Evolutionary conservation across 2,329 filamentous ascomycete genomes (phyloP), one percentile per base, ranked within the genome.

Genomic region (Epichloe coenophiala): DNA sequence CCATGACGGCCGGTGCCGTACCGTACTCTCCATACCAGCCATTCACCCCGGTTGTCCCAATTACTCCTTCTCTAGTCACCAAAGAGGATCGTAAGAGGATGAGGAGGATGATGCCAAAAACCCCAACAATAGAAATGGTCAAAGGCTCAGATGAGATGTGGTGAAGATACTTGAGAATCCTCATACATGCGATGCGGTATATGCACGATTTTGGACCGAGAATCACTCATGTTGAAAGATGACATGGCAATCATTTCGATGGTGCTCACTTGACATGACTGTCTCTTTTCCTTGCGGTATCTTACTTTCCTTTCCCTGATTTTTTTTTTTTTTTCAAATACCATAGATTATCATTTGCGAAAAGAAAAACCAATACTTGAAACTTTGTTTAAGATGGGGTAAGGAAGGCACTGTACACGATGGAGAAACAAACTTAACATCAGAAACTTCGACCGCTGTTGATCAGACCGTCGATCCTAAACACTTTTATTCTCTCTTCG

Each of bases 21-120:
- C 86, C 86, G 2, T 90, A 90, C 65, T 81, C 78, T 50, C 84
- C 86, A 0, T 91, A 90, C 58, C 86, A 90, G 70, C 86, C 86
- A 0, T 86, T 83, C 62, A 85, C 83, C 6, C 84, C 86, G 1
- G 72, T 86, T 45, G 76, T 88, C 47, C 86, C 86, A 1, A 78
- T 90, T 46, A 89, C 86, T 33, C 85, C 86, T n/a, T 80, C 78
- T 19, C 68, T 91, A 45, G 80, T 87, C 15, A 87, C 81, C 23
- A 80, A 75, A 64, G 77, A 79, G 54, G 85, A 90, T 61, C 70
- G 84, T 31, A 88, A 83, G 74, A 72, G 76, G 62, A 81, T 80
- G 73, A 79, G 73, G 71, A 80, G 75, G 62, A 66, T 81, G 61
- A 74, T 81, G 57, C 78, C 78, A 51, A 80, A 80, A 69, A 81